Percentiles rank a stretch among this genome's conserved stretches.
Evolutionary conservation across 1,284 basidiomycete genomes (phyloP).

Genomic region (Pisolithus thermaeus): DNA sequence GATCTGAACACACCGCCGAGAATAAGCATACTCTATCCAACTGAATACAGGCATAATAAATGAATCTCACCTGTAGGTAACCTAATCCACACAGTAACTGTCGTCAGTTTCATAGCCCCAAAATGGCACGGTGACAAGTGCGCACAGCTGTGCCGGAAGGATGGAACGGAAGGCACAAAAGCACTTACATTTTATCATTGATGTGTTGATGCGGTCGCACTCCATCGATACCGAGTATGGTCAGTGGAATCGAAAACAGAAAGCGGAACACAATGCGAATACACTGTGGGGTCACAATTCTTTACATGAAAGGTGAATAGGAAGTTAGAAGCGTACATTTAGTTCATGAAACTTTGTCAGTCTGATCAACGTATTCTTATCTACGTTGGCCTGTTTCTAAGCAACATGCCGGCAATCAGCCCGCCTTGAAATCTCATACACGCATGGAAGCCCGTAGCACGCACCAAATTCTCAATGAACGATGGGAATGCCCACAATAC

Average conservation of each 20-base stretch:
- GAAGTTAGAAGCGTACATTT: conserved; percentile 46
- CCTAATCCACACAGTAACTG: conserved; percentile 19
- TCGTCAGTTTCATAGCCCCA: neutral
- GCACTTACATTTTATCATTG: conserved; percentile 50
- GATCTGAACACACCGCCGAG: conserved; percentile 34
- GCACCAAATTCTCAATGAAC: conserved; percentile 56
- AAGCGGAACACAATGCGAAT: conserved; percentile 68
- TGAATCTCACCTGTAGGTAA: conserved; percentile 21
- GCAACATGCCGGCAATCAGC: conserved; percentile 14
- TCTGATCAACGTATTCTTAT: conserved; percentile 55
- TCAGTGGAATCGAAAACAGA: conserved; percentile 55
- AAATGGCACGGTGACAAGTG: neutral
- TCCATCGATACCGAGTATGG: conserved; percentile 65
- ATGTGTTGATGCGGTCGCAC: conserved; percentile 52
- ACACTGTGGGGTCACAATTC: conserved; percentile 33
- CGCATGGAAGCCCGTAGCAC: conserved; percentile 13
- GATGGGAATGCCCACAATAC: conserved; percentile 64
- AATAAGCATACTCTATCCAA: neutral
- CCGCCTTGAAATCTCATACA: neutral
- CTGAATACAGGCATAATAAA: neutral
- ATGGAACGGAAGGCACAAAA: neutral
- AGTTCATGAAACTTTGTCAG: conserved; percentile 73
- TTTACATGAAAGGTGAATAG: neutral
- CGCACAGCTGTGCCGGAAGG: neutral
- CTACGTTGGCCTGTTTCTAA: conserved; percentile 51